A percentile compares a stretch with the other conserved stretches of the same genome.
Evolutionary conservation across 345 rosid species (phyloP).

Genomic region (Euphorbia lathyris): DNA sequence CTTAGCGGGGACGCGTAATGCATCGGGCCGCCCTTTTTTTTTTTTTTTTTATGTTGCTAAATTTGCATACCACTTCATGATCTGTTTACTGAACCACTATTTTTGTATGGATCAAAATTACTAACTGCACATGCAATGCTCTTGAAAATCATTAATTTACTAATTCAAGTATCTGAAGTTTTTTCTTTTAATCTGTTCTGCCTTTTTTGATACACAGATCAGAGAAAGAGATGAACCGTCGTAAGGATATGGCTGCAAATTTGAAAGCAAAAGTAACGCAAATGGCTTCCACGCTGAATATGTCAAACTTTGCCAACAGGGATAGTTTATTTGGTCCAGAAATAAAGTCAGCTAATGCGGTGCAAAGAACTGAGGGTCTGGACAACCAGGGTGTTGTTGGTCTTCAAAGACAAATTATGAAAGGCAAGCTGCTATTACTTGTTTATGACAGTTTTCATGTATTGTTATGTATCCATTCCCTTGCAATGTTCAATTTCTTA

Average conservation of each 20-base stretch:
- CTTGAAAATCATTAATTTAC: not conserved
- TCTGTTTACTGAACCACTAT: not conserved
- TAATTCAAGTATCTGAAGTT: not conserved
- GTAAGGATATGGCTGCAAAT: conserved; percentile 79
- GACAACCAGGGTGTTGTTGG: conserved; percentile 88
- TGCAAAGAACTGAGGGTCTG: conserved; percentile 56
- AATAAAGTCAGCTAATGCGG: conserved; percentile 55
- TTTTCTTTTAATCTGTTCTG: not conserved
- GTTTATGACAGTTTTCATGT: not conserved
- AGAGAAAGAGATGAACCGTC: conserved; percentile 93
- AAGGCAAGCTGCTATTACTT: conserved; percentile 47
- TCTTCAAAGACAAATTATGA: conserved; percentile 86
- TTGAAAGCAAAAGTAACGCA: conserved; percentile 70
- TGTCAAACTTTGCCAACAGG: conserved; percentile 77
- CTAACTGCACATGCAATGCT: not conserved
- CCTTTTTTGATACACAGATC: conserved; percentile 45
- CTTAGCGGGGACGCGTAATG: no score
- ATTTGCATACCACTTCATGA: not conserved
- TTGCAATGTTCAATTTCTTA: not conserved
- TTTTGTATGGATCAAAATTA: not conserved
- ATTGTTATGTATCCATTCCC: not conserved
- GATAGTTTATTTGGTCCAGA: conserved; percentile 85
- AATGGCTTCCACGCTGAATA: conserved; percentile 78
- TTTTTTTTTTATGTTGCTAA: not conserved
- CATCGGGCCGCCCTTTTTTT: no score